phyloP scores from a whole-genome alignment of 345 rosid genomes.

The Eucalyptus urophylla region DNA sequence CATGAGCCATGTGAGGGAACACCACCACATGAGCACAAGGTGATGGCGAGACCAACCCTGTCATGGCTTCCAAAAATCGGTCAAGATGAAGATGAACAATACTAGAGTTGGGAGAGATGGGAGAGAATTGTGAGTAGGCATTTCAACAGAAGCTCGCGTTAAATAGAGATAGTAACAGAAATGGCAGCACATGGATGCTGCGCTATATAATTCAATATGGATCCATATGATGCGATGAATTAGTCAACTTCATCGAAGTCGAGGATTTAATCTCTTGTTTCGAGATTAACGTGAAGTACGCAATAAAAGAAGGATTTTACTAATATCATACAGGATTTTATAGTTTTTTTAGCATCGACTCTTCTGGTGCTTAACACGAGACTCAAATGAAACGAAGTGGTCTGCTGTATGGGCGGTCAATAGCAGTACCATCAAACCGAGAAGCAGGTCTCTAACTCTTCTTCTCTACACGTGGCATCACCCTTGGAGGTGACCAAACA shows the following conservation, averaged over 20 bases:
- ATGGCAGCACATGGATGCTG: not conserved
- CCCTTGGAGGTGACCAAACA: not conserved
- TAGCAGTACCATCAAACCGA: not conserved
- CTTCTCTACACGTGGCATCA: not conserved
- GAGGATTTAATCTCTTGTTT: not conserved
- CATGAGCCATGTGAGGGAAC: conserved; percentile 31
- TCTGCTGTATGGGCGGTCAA: not conserved
- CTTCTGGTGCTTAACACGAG: not conserved
- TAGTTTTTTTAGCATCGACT: not conserved
- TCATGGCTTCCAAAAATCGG: not conserved
- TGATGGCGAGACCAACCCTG: not conserved
- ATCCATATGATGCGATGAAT: not conserved
- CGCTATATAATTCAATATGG: not conserved
- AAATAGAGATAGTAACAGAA: not conserved
- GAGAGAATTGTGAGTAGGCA: not conserved
- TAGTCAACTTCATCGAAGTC: not conserved
- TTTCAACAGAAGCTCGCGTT: not conserved
- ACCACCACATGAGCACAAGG: not conserved
- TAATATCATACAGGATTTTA: not conserved
- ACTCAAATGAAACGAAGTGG: not conserved
- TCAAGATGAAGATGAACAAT: not conserved
- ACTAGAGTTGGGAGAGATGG: not conserved
- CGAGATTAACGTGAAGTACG: not conserved
- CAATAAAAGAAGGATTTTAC: not conserved
- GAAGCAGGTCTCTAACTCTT: not conserved